A percentile compares a stretch with the other conserved stretches of the same genome.
Evolutionary conservation across 805 yeast species (phyloP).

Genomic region (Starmerella cellae): DNA sequence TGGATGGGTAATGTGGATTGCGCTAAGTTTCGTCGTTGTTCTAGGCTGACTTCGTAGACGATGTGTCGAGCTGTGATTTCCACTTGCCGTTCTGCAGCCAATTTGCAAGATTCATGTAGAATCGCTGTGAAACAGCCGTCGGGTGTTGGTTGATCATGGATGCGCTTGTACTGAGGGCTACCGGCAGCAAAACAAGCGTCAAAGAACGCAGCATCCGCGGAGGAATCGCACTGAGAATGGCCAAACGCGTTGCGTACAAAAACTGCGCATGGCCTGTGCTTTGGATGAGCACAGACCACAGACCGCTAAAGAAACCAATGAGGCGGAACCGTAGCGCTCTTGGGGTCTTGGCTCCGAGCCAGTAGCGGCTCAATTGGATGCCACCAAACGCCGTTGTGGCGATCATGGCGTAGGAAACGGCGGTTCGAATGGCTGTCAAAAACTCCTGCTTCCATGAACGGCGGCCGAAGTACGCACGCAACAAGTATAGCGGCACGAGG

Average conservation of each 20-base stretch:
- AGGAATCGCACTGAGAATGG: conserved; percentile 25
- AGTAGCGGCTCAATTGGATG: conserved; percentile 26
- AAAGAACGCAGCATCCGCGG: conserved; percentile 23
- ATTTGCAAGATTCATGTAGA: conserved; percentile 23
- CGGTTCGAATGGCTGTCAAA: conserved; percentile 25
- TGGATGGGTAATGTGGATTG: too few species aligned
- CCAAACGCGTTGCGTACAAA: conserved; percentile 28
- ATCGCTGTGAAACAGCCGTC: conserved; percentile 17
- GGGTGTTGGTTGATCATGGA: conserved; percentile 16
- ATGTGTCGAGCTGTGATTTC: too few species aligned
- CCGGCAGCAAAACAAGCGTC: conserved; percentile 26
- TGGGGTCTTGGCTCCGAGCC: conserved; percentile 26
- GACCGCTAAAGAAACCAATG: conserved; percentile 32
- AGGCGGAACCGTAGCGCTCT: conserved; percentile 27
- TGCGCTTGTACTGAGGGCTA: conserved; percentile 22
- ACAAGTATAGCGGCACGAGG: conserved; percentile 24
- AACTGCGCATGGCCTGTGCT: conserved; percentile 26
- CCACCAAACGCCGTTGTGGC: conserved; percentile 32
- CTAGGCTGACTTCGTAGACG: too few species aligned
- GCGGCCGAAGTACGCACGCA: conserved; percentile 8
- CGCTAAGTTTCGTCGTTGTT: too few species aligned
- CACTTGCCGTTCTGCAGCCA: conserved; percentile 25
- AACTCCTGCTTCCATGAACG: conserved; percentile 3
- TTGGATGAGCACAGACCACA: conserved; percentile 30
- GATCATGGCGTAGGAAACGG: conserved; percentile 26